A percentile compares a stretch with the other conserved stretches of the same genome.
Conservation (phyloP, 176 grass and related monocot genomes). For the Areca catechu region DNA sequence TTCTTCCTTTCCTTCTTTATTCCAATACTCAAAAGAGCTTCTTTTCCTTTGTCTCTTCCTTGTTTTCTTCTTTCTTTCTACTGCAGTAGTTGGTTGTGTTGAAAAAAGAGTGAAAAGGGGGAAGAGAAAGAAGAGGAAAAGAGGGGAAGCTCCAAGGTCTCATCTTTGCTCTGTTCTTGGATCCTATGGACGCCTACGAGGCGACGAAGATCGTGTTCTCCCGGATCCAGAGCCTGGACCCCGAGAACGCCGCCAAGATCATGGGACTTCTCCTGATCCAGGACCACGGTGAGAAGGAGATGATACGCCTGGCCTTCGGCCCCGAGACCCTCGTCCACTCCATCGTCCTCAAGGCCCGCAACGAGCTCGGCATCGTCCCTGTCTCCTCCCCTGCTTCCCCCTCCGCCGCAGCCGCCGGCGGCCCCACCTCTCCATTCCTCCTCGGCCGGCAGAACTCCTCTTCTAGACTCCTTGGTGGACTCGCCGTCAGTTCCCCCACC, state of each 20-base stretch:
- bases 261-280: conserved; percentile 60
- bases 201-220: conserved; percentile 60
- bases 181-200: conserved; percentile 63
- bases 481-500: conserved; percentile 3
- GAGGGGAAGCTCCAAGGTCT: no score
- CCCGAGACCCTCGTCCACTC: conserved; percentile 59
- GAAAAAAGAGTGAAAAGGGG: no score
- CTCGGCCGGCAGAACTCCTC: conserved; percentile 3
- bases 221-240: conserved; percentile 53
- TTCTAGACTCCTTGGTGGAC: not conserved
- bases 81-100: not conserved
- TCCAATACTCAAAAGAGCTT: not conserved
- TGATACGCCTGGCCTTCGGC: conserved; percentile 73
- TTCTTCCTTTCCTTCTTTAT: conserved; percentile 12
- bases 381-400: conserved; percentile 1
- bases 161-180: no score
- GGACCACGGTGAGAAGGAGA: conserved; percentile 59
- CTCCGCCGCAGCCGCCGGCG: not conserved
- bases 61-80: conserved; percentile 4
- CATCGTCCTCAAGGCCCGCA: conserved; percentile 35
- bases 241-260: conserved; percentile 60
- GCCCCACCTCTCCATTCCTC: not conserved
- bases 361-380: conserved; percentile 28
- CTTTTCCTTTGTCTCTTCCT: not conserved
- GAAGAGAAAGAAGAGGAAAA: no score